Evolutionary conservation across 1,284 basidiomycete species (phyloP), one percentile per base, ranked within the genome.

Genomic region (Apiotrichum sp.): DNA sequence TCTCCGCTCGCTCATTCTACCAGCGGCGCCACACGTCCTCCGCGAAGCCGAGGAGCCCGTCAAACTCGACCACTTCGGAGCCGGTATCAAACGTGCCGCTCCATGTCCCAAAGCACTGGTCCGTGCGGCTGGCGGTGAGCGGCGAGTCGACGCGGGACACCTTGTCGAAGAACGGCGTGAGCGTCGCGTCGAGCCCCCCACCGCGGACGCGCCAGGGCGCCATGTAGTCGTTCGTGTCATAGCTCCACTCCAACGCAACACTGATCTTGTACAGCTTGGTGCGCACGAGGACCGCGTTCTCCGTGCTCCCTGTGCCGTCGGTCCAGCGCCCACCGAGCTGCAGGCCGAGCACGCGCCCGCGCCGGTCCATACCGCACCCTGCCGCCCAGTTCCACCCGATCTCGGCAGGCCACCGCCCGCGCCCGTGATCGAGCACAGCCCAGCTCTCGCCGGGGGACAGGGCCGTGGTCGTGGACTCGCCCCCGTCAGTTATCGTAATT

Each of bases 301-400:
- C 58, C 6, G 58, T 59, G 6, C 42, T 38, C 14, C 58, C 58
- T 10, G 58, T 59, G 4, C 58, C 58, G 43, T 56, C 58, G 1
- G 58, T 59, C 58, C 58, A 59, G 43, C 47, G 41, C 34, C 42
- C 58, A 16, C 58, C 58, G 33, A 56, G 32, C 58, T 59, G 58
- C 34, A 59, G 31, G 5, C 58, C 58, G 8, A 59, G n/a, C 11
- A 36, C 43, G n/a, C 52, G 42, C 13, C 58, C 58, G 32, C 52
- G 41, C 14, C 16, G 6, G 9, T 22, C 10, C 14, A 35, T 39
- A 8, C 52, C 58, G 35, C 38, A 31, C 5, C 58, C 58, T 1
- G 58, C 51, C 3, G 54, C 58, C 58, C 58, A 59, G 47, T 59
- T 59, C 58, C 58, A 59, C 34, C 42, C 35, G 16, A 59, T 41